phyloP scores from a whole-genome alignment of 345 rosid genomes.

The Lumnitzera racemosa region DNA sequence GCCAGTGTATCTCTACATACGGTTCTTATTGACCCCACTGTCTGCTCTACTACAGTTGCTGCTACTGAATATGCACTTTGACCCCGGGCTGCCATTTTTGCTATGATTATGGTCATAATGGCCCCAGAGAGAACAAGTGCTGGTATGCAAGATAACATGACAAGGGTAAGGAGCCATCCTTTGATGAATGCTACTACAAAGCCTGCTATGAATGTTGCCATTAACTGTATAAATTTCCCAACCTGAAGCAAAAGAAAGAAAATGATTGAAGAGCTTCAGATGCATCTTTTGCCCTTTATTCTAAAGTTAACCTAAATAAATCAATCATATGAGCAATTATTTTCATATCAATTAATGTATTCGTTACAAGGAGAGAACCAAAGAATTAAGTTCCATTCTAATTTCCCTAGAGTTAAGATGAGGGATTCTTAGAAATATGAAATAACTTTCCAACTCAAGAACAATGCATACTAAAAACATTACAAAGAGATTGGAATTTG shows the following conservation, averaged over 20 bases:
- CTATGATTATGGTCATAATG: conserved; percentile 5
- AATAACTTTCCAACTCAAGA: too few species aligned
- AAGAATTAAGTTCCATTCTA: too few species aligned
- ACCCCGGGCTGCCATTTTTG: conserved; percentile 8
- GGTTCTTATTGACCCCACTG: conserved; percentile 10
- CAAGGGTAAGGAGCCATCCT: conserved; percentile 18
- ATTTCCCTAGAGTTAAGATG: too few species aligned
- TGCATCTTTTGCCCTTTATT: not conserved
- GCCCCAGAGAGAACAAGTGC: conserved; percentile 14
- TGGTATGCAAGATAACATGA: conserved; percentile 11
- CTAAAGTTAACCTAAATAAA: too few species aligned
- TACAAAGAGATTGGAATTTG: too few species aligned
- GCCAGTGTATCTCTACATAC: not conserved
- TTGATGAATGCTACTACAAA: conserved; percentile 11
- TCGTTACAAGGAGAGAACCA: too few species aligned
- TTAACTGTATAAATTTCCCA: conserved; percentile 14
- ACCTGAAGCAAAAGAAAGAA: conserved; percentile 9
- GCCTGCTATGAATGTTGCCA: conserved; percentile 12
- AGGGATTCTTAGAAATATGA: too few species aligned
- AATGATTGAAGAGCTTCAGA: not conserved
- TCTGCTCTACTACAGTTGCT: conserved; percentile 12
- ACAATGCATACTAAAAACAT: too few species aligned
- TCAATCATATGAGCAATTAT: too few species aligned
- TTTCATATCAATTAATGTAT: too few species aligned
- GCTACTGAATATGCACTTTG: conserved; percentile 12